Base-by-base conservation (phyloP, 1,139 yeast genomes). In the Yamadazyma atlantica region DNA sequence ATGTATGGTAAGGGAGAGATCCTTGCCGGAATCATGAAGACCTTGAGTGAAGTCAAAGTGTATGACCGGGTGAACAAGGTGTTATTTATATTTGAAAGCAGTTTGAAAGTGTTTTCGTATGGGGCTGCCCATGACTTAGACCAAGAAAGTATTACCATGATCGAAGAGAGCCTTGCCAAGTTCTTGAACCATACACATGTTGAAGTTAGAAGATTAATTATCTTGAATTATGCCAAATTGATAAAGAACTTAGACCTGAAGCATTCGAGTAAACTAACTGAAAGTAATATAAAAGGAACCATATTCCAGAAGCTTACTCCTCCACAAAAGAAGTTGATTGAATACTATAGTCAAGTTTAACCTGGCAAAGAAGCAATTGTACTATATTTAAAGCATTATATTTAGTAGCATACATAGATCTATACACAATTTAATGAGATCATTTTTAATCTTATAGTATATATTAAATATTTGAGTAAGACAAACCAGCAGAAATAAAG, bases 141-240 rank as follows among this genome's bases (percentile, higher is more conserved):
- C 12, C n/a, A 34, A n/a, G 29, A 54, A 11, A 8, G 19, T 7
- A 28, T 28, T n/a, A 5, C 12, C 4, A 4, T 28, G 21, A 53
- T 72, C 14, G 73, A 70, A 46, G 46, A 47, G 0, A 50, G 52
- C 1, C 51, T 71, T 11, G 50, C 53, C 31, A 48, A 43, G 10
- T 60, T 54, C 35, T 48, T 73, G 35, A 46, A 53, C 11, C 57
- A 61, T 41, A 54, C 52, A 1, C 64, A 62, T 16, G 71, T 71
- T 8, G 72, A 66, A 29, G 53, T 73, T 6, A 55, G 79, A 44
- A 57, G 76, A 41, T 46, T 54, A 16, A 69, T 69, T 1, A 61
- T 71, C 10, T 59, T 70, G 34, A 60, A 63, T n/a, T 75, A 71
- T 42, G 71, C 76, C 4, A 58, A 54, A 33, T 40, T 69, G 33